A percentile compares a stretch with the other conserved stretches of the same genome.
phyloP scores from a whole-genome alignment of 1,284 basidiomycete genomes.

The Cutaneotrichosporon cyanovorans region DNA sequence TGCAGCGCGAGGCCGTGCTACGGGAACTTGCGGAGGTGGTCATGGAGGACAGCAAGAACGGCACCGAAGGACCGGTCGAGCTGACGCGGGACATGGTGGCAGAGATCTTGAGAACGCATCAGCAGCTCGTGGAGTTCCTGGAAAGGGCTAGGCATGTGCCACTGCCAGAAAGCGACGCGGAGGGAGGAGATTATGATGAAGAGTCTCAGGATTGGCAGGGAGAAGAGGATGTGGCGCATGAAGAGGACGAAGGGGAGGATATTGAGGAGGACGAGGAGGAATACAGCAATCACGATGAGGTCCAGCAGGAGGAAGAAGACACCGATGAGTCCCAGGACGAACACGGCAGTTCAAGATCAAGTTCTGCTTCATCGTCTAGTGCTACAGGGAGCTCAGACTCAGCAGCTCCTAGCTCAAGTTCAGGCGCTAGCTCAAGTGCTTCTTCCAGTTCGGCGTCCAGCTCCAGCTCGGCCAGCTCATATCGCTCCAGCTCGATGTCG shows the following conservation, averaged over 20 bases:
- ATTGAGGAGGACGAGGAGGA: no score
- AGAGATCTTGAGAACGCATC: no score
- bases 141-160: no score
- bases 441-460: not conserved
- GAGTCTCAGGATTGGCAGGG: not conserved
- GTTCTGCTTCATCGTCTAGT: no score
- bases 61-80: no score
- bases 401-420: not conserved
- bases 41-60: no score
- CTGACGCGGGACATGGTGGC: no score
- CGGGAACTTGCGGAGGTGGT: no score
- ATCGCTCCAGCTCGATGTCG: constrained; percentile 6
- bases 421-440: not conserved
- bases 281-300: no score
- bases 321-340: not conserved
- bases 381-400: constrained; percentile 1
- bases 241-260: not conserved
- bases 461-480: constrained; percentile 2
- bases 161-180: not conserved
- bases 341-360: not conserved
- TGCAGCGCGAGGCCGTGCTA: no score
- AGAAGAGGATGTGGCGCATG: not conserved
- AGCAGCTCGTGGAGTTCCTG: no score
- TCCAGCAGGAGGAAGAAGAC: not conserved
- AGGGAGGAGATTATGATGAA: no score